Conservation (phyloP, 2,329 filamentous ascomycete species). For the Phyllosticta citrichinensis region DNA sequence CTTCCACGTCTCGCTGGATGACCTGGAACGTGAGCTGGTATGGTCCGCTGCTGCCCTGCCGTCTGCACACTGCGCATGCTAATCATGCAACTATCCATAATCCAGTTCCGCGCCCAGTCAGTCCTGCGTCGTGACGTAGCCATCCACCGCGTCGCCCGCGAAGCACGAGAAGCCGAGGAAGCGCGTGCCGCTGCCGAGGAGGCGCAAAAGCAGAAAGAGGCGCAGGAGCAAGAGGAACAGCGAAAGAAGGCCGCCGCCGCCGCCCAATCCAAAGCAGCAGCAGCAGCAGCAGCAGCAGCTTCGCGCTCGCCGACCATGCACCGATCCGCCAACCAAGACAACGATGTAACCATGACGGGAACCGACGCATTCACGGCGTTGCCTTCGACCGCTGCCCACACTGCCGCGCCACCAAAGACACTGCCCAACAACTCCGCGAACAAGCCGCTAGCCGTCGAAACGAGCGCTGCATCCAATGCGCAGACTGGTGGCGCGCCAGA, state of each 20-base stretch:
- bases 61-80: neutral
- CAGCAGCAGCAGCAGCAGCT: conserved; percentile 18
- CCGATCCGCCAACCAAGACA: neutral
- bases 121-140: conserved; percentile 29
- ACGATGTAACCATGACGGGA: neutral
- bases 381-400: conserved; percentile 4
- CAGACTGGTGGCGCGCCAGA: neutral
- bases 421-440: conserved; percentile 12
- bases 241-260: neutral
- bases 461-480: conserved; percentile 3
- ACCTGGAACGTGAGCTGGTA: conserved; percentile 38
- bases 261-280: conserved; percentile 12
- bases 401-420: neutral
- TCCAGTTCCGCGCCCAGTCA: conserved; percentile 20
- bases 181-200: neutral
- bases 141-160: conserved; percentile 24
- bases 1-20: conserved; percentile 43
- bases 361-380: neutral
- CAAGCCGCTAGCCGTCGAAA: conserved; percentile 12
- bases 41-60: conserved; percentile 8
- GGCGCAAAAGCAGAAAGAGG: conserved; percentile 17
- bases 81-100: neutral
- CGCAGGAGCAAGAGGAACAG: conserved; percentile 9
- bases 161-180: conserved; percentile 21
- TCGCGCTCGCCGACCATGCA: conserved; percentile 12